Evolutionary conservation across 805 yeast species (phyloP), one percentile per base, ranked within the genome.

Genomic region (Metschnikowia anglica): DNA sequence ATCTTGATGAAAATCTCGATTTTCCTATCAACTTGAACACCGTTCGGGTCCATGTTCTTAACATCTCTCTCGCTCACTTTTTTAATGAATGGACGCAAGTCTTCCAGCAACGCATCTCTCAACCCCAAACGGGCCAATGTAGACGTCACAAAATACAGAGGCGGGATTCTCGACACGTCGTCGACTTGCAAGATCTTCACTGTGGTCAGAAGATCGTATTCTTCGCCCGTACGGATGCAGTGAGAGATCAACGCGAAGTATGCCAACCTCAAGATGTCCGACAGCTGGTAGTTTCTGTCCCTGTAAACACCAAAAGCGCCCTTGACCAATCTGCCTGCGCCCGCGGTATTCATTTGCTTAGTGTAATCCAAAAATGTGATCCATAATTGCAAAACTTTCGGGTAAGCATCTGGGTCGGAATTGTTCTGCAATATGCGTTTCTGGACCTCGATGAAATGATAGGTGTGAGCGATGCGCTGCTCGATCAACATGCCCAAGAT

Each of bases 31-130:
- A 61, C 60, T 4, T 43, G 30, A 2, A 44, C 23, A 2, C 66
- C 61, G 47, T 69, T 69, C 13, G 74, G 73, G 48, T 70, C 66
- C 46, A 65, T 48, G 23, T 43, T 44, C 34, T 61, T 58, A 30
- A 51, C 34, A 31, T 47, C 52, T 20, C 54, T 39, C 12, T 44
- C 51, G 9, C 26, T 20, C 29, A 43, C 39, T 5, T 36, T 41
- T 27, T 28, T 26, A 19, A 18, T 27, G 31, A 42, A 46, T 3
- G 45, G 34, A 13, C 20, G 19, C 35, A 41, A 18, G 20, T 48
- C 51, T 6, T 43, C 39, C 13, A 32, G 19, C 34, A 49, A 44
- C 2, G 31, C 27, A 15, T 33, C 47, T 1, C 36, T 17, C 26
- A 56, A 39, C 7, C 49, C 52, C 44, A 47, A 32, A 5, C 54